phyloP scores from a whole-genome alignment of 1,284 basidiomycete genomes.

The Pulveroboletus sp. region DNA sequence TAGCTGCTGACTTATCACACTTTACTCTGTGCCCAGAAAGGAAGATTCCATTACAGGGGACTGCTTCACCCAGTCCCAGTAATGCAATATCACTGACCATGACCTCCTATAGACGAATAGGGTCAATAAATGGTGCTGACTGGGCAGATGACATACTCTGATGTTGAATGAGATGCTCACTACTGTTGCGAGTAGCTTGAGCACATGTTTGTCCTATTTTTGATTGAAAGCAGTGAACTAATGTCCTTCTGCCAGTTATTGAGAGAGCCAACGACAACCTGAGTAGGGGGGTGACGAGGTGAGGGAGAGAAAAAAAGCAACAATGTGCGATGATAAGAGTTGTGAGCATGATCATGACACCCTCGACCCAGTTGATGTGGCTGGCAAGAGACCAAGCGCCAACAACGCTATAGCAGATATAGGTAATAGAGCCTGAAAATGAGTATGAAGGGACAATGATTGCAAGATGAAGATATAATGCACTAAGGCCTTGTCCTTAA shows the following conservation, averaged over 20 bases:
- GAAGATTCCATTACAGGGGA: constrained; percentile 96
- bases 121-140: background rate
- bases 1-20: constrained; percentile 95
- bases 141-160: constrained; percentile 45
- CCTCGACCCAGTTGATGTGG: constrained; percentile 97
- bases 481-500: constrained; percentile 94
- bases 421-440: constrained; percentile 73
- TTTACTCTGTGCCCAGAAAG: constrained; percentile 89
- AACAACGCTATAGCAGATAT: constrained; percentile 92
- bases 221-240: constrained; percentile 93
- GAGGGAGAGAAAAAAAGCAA: constrained; percentile 27
- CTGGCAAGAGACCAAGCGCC: constrained; percentile 85
- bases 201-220: constrained; percentile 91
- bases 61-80: constrained; percentile 92
- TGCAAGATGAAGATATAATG: constrained; percentile 29
- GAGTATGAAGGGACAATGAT: constrained; percentile 2
- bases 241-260: constrained; percentile 98
- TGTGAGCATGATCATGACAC: constrained; percentile 92
- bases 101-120: constrained; percentile 55
- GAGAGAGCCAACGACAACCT: constrained; percentile 83
- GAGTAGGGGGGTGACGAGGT: constrained; percentile 1
- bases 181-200: constrained; percentile 88
- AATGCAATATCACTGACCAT: constrained; percentile 92
- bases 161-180: constrained; percentile 82
- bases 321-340: constrained; percentile 72